Evolutionary conservation across 2,329 filamentous ascomycete species (phyloP).

Genomic region (Colletotrichum euphorbiae): DNA sequence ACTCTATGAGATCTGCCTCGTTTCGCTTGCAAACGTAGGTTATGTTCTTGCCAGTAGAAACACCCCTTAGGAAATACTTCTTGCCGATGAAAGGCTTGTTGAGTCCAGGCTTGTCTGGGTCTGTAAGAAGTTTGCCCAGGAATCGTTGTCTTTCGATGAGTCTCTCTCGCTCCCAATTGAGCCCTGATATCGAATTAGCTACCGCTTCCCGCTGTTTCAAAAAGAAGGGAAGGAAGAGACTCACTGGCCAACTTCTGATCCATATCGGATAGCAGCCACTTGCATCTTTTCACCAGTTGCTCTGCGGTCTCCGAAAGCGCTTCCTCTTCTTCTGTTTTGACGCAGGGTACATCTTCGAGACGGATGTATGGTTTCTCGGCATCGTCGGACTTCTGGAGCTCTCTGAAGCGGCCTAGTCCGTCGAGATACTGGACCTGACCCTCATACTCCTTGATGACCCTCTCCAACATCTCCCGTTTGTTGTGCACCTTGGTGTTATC

Average conservation of each 20-base stretch:
- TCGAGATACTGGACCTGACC: slow-evolving; percentile 49
- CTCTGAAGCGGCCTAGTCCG: slow-evolving; percentile 49
- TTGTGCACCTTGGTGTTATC: slow-evolving; percentile 41
- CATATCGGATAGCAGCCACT: slow-evolving; percentile 50
- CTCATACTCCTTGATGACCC: slow-evolving; percentile 42
- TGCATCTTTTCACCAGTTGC: slow-evolving; percentile 49
- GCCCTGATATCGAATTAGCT: slow-evolving; percentile 45
- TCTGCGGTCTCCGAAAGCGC: slow-evolving; percentile 47
- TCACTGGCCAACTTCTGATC: slow-evolving; percentile 51
- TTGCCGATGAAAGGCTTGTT: slow-evolving; percentile 55
- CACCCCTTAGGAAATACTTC: slow-evolving; percentile 63
- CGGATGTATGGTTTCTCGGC: slow-evolving; percentile 53
- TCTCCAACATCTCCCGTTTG: slow-evolving; percentile 48
- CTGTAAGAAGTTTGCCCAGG: slow-evolving; percentile 54
- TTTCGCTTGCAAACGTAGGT: slow-evolving; percentile 63
- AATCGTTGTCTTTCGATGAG: slow-evolving; percentile 52
- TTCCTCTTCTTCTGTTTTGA: slow-evolving; percentile 50
- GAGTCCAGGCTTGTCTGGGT: slow-evolving; percentile 52
- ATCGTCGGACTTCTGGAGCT: slow-evolving; percentile 53
- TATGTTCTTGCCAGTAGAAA: slow-evolving; percentile 59
- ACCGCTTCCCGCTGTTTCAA: no score
- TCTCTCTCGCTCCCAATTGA: slow-evolving; percentile 47
- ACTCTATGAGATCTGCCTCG: slow-evolving; percentile 56
- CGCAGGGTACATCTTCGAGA: slow-evolving; percentile 53
- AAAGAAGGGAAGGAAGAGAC: slow-evolving; percentile 25